These are phyloP conservation scores for Aspergillus sp. DNA, from an alignment of 2,329 filamentous ascomycete genomes.

Conservation along the genomic window DNA sequence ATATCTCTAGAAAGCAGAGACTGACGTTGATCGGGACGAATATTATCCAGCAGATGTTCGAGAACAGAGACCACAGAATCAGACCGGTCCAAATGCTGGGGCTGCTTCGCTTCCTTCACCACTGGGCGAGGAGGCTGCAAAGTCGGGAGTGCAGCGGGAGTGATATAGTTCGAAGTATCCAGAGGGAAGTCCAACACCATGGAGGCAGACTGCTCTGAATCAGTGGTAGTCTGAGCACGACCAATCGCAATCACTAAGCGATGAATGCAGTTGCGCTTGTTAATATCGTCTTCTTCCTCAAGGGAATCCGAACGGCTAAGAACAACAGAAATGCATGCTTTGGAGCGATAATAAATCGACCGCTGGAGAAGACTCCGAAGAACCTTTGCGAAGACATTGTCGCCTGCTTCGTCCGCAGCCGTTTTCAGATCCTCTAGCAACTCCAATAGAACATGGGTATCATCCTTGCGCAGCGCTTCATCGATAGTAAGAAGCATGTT, in stretches of 20 bases:
- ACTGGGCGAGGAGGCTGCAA: conserved; percentile 62
- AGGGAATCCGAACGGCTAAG: conserved; percentile 68
- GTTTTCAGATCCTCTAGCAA: conserved; percentile 60
- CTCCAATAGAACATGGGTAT: conserved; percentile 42
- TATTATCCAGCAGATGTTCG: conserved; percentile 62
- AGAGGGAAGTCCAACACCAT: conserved; percentile 50
- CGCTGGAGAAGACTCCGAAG: conserved; percentile 46
- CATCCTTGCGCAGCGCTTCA: conserved; percentile 41
- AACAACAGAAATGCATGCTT: conserved; percentile 68
- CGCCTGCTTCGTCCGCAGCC: conserved; percentile 54
- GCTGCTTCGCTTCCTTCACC: conserved; percentile 64
- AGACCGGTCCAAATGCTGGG: conserved; percentile 62
- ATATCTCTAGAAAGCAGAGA: conserved; percentile 71
- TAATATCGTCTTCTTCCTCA: conserved; percentile 88
- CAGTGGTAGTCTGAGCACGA: conserved; percentile 62
- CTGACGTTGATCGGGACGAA: conserved; percentile 65
- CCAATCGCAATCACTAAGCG: conserved; percentile 90
- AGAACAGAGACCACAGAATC: conserved; percentile 75
- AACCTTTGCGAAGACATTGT: conserved; percentile 67
- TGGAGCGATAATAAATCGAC: conserved; percentile 70
- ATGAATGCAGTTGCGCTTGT: conserved; percentile 90
- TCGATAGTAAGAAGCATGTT: conserved; percentile 46
- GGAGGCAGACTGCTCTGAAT: conserved; percentile 53
- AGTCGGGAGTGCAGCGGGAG: conserved; percentile 70
- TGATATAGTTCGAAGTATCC: conserved; percentile 71